Evolutionary conservation across 208 protist species (phyloP), one percentile per base, ranked within the genome.

Genomic region (Eutreptiella sp.): DNA sequence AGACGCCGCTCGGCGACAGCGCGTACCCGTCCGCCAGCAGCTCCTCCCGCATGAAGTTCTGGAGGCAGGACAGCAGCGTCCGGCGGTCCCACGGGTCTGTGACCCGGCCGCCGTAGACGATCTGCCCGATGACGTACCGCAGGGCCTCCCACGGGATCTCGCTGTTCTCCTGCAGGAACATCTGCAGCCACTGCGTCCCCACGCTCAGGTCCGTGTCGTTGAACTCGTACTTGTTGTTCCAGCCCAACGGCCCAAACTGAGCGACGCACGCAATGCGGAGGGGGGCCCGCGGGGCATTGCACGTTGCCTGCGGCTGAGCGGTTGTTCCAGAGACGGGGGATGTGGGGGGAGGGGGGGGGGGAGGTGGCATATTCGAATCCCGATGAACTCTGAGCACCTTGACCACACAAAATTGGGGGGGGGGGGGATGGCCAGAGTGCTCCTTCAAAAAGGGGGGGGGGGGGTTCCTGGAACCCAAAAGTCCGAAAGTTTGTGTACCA

Each of bases 101-200:
- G 4, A 99, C 93, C 42, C 96, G 83, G 11, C 96, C 96, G 47
- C 96, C 96, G 76, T 98, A 99, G 79, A 96, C 93, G 68, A 98
- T 96, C 58, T 98, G 83, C 19, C 94, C 96, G 55, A 94, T 96
- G 48, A 99, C 89, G 79, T 98, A 98, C 46, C 88, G 83, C 11
- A 99, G 72, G 26, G 93, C 93, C 46, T 96, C 81, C 90, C 93
- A 99, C 38, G 93, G 94, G 46, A 98, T 92, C 14, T 76, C 65
- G 24, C 88, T 80, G 53, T 98, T 85, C 63, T 94, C 87, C 57
- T 94, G 81, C 36, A 98, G 83, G 74, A 97, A 96, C 70, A 96
- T 89, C 24, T 80, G 70, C 50, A 98, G 78, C 83, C 90, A 93
- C 66, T 93, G 75, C 58, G 90, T 86, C 14, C 88, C 92, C 14